Evolutionary conservation across 805 yeast genomes (phyloP).

Genomic region (Candida xiaguanensis): DNA sequence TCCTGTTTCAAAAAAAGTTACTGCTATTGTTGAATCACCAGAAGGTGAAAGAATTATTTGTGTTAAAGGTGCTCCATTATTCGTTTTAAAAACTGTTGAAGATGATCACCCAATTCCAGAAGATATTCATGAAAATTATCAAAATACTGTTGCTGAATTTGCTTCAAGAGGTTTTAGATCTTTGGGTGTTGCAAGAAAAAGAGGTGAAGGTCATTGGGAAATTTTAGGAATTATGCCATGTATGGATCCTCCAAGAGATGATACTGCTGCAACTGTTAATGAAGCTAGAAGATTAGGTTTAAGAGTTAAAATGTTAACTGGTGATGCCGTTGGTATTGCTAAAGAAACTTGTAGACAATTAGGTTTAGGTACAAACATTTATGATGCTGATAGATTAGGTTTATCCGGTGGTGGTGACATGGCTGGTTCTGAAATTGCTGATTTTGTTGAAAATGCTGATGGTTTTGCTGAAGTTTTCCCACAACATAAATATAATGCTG

Average conservation of each 20-base stretch:
- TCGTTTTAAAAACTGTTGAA: slow-evolving; percentile 94
- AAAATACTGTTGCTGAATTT: slow-evolving; percentile 95
- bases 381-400: slow-evolving; percentile 96
- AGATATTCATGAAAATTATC: slow-evolving; percentile 89
- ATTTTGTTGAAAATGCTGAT: slow-evolving; percentile 95
- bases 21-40: slow-evolving; percentile 93
- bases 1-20: slow-evolving; percentile 96
- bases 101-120: slow-evolving; percentile 96
- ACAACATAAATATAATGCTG: slow-evolving; percentile 94
- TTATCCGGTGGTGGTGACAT: slow-evolving; percentile 90
- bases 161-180: slow-evolving; percentile 99
- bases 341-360: slow-evolving; percentile 97
- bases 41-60: slow-evolving; percentile 92
- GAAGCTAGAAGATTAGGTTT: slow-evolving; percentile 91
- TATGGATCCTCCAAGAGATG: slow-evolving; percentile 99
- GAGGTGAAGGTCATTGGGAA: slow-evolving; percentile 98
- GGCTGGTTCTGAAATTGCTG: slow-evolving; percentile 97
- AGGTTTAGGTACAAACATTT: slow-evolving; percentile 94
- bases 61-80: slow-evolving; percentile 98
- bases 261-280: slow-evolving; percentile 89
- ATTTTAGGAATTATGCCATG: slow-evolving; percentile 97
- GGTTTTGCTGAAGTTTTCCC: slow-evolving; percentile 99
- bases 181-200: slow-evolving; percentile 97
- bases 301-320: slow-evolving; percentile 96
- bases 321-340: slow-evolving; percentile 99